Base-by-base conservation (phyloP, 768 basidiomycete species). In the Termitomyces titanicus region DNA sequence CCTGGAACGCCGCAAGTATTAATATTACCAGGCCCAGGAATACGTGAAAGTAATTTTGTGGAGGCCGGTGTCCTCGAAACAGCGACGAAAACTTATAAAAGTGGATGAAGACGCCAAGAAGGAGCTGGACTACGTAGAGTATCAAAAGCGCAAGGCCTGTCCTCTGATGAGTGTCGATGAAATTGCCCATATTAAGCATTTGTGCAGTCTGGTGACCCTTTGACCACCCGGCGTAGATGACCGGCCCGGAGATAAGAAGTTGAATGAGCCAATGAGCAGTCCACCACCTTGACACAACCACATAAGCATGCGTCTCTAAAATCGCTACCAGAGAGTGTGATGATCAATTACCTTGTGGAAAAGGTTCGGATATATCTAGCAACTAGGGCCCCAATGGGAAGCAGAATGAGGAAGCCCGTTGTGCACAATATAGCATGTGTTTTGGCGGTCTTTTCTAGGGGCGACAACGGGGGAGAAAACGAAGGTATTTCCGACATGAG, bases 371-470 rank as follows among this genome's bases (percentile, higher is more conserved):
- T 63, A 59, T 78, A 84, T 55, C 84, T 75, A 25, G 80, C 79
- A 40, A 83, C 67, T 57, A 86, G 68, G 11, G 73, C 76, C n/a
- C 85, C 84, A 29, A 80, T 54, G 3, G 85, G 85, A 9, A 88
- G 74, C 17, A 86, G 60, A 47, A 85, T 68, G 46, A 86, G 68
- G 39, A 65, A 63, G 18, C 82, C 85, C 33, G 74, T 67, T 0
- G 77, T 65, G 58, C 75, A 78, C 10, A 85, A 68, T 35, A 81
- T 66, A 22, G 76, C 85, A 65, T 88, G 85, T 29, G 66, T 75
- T 53, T 65, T 72, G 13, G 71, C 72, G 34, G 67, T 65, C 48
- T 59, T 60, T 58, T 80, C 77, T 10, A 70, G n/a, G 15, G 65
- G 50, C 2, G 42, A 48, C 42, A 73, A 59, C 24, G 66, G 64